Base-by-base conservation (phyloP, 805 yeast species). In the Candida ovalis region DNA sequence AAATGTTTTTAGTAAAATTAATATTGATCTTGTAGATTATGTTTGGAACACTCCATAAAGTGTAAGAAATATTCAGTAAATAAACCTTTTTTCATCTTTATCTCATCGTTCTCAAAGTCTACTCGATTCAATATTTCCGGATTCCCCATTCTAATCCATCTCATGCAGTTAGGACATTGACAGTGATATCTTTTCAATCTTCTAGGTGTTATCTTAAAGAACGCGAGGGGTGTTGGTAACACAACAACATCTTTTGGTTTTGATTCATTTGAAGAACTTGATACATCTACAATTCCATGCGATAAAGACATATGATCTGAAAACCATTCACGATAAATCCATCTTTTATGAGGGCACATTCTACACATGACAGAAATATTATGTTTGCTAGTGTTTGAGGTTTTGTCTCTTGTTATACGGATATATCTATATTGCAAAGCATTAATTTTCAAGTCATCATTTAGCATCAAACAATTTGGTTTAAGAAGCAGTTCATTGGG, bases 51-150 rank as follows among this genome's bases (percentile, higher is more conserved):
- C 12, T 30, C 42, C 51, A 53, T 46, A 32, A 51, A 54, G 42
- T 62, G 66, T 12, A 23, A 30, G 47, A 53, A 62, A 39, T 59
- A 62, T 32, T 57, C 58, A 1, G 60, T 58, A 42, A 49, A 61
- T 24, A 58, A 47, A 1, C 62, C 62, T 17, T 45, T 46, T 17
- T 44, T 44, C 9, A 42, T 44, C 19, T 22, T 41, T 13, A 40
- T 15, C 22, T 7, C 23, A 7, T 39, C 39, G 15, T 44, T 37
- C 17, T 44, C 42, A n/a, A 17, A 25, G 30, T 15, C 17, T n/a
- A 7, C 23, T 23, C 15, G 41, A 23, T 23, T 48, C 15, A 19
- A 17, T 19, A 36, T 18, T 18, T 48, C 62, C 2, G 53, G 47
- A 6, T 40, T 44, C 5, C 61, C 63, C 4, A 61, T 37, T 15